Percentiles rank a stretch among this genome's conserved stretches.
Evolutionary conservation across 78 protist species (phyloP).

Genomic region (Diacronema lutheri): DNA sequence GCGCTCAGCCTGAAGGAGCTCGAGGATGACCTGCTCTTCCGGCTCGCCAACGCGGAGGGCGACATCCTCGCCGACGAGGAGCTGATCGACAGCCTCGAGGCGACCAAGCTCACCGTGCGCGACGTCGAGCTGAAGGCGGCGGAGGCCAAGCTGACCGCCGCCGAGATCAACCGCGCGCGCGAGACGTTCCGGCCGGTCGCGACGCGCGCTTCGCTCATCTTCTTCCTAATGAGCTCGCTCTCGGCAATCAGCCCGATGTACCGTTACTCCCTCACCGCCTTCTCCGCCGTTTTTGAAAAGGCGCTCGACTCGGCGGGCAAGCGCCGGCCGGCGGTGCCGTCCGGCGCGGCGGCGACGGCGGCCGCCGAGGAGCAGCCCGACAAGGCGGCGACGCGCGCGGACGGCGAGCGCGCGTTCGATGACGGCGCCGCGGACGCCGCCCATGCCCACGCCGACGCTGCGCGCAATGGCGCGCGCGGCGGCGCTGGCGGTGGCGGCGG

Average conservation of each 20-base stretch:
- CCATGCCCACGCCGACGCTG: not conserved
- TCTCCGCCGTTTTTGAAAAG: conserved; percentile 55
- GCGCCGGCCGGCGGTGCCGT: too few species aligned
- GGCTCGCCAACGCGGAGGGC: conserved; percentile 62
- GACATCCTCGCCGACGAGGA: conserved; percentile 64
- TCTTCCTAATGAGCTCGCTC: conserved; percentile 70
- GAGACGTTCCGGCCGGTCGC: conserved; percentile 77
- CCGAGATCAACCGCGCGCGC: conserved; percentile 44
- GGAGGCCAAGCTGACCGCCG: conserved; percentile 53
- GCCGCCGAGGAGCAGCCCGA: too few species aligned
- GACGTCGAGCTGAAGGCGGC: conserved; percentile 56
- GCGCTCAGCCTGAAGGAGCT: conserved; percentile 32
- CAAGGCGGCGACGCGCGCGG: not conserved
- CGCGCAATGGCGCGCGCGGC: not conserved
- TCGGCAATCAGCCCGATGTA: conserved; percentile 71
- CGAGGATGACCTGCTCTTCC: conserved; percentile 63
- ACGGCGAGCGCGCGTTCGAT: not conserved
- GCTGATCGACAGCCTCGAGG: conserved; percentile 71
- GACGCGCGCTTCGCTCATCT: conserved; percentile 67
- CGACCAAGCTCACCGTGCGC: conserved; percentile 58
- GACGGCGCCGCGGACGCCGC: not conserved
- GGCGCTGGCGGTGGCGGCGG: conserved; percentile 13
- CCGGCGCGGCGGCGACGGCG: too few species aligned
- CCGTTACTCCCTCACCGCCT: conserved; percentile 55
- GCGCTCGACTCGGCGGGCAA: conserved; percentile 35